These are phyloP conservation scores for Pichia sporocuriosa DNA, from an alignment of 805 yeast species.

Conservation along the genomic window DNA sequence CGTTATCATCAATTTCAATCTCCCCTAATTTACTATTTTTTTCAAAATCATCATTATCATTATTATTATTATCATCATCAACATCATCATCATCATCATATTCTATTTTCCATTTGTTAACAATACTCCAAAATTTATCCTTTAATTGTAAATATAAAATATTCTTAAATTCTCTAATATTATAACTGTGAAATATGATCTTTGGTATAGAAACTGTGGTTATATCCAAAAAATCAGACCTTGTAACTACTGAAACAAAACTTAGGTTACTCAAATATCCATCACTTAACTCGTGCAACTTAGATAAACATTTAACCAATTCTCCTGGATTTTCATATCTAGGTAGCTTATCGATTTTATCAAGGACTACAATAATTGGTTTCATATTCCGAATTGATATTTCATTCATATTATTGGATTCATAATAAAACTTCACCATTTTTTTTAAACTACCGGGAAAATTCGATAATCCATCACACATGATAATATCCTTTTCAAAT, in stretches of 20 bases:
- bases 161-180: slow-evolving; percentile 30
- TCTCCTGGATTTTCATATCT: slow-evolving; percentile 31
- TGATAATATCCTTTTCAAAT: slow-evolving; percentile 5
- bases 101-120: neutral
- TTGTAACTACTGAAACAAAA: slow-evolving; percentile 35
- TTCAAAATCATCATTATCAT: neutral
- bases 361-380: slow-evolving; percentile 41
- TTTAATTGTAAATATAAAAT: slow-evolving; percentile 27
- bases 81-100: neutral
- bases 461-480: slow-evolving; percentile 37
- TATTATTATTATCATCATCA: neutral
- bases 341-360: slow-evolving; percentile 36
- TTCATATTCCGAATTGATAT: slow-evolving; percentile 8
- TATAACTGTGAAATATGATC: slow-evolving; percentile 35
- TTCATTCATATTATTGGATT: too few relatives aligned
- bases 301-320: slow-evolving; percentile 34
- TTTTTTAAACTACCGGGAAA: slow-evolving; percentile 37
- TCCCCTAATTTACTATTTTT: neutral
- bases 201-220: slow-evolving; percentile 36
- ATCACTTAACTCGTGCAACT: slow-evolving; percentile 37
- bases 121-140: slow-evolving; percentile 15
- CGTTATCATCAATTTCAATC: slow-evolving; percentile 9
- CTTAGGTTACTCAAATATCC: slow-evolving; percentile 25
- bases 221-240: slow-evolving; percentile 33
- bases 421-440: slow-evolving; percentile 17